These are phyloP conservation scores for Aspergillus haitiensis DNA, from an alignment of 495 filamentous ascomycete genomes.

Conservation along the genomic window DNA sequence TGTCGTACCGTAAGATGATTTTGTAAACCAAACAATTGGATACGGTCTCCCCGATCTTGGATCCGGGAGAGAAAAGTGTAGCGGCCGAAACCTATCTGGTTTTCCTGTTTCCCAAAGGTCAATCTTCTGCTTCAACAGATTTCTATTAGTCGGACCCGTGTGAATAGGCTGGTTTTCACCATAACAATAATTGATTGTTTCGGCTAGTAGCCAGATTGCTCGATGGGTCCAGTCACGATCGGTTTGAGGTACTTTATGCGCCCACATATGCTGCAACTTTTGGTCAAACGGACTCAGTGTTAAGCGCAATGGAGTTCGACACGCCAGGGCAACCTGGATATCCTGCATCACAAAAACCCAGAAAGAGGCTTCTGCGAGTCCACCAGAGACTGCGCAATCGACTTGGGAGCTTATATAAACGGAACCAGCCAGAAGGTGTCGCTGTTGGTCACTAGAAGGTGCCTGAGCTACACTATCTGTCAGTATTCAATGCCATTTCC, in stretches of 20 bases:
- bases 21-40: constrained; percentile 42
- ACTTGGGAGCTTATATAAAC: constrained; percentile 47
- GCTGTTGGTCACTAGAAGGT: constrained; percentile 41
- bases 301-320: constrained; percentile 40
- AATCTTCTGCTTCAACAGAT: constrained; percentile 32
- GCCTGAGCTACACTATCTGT: constrained; percentile 28
- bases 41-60: constrained; percentile 36
- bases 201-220: constrained; percentile 43
- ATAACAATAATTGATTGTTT: constrained; percentile 43
- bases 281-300: constrained; percentile 40
- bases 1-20: constrained; percentile 38
- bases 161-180: constrained; percentile 26
- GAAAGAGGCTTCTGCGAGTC: constrained; percentile 43
- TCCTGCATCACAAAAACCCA: constrained; percentile 49
- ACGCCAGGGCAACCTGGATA: constrained; percentile 43
- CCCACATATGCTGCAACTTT: constrained; percentile 37
- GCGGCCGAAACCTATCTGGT: constrained; percentile 37
- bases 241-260: constrained; percentile 26
- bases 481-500: background rate
- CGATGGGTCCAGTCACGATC: constrained; percentile 45
- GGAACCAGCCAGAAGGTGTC: constrained; percentile 44
- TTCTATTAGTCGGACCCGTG: constrained; percentile 22
- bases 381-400: constrained; percentile 40
- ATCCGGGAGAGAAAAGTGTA: constrained; percentile 38
- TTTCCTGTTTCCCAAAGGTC: constrained; percentile 33